These are phyloP conservation scores for Camelina hispida DNA, from an alignment of 345 rosid genomes.

Conservation along the genomic window DNA sequence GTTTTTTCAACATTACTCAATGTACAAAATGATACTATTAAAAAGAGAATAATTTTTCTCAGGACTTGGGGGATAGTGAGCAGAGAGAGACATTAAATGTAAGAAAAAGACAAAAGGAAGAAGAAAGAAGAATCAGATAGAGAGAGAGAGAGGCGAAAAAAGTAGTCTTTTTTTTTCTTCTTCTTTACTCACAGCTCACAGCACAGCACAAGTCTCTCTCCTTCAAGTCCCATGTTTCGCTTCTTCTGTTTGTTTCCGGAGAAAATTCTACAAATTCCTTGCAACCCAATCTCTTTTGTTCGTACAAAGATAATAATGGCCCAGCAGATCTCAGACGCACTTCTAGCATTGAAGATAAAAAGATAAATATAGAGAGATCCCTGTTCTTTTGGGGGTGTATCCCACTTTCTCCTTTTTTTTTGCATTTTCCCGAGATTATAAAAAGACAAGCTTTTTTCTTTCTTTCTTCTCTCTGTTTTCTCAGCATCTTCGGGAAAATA, in stretches of 20 bases:
- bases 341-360: background rate
- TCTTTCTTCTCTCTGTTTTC: constrained; percentile 25
- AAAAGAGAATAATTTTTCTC: constrained; percentile 4
- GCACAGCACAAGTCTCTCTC: background rate
- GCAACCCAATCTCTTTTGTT: constrained; percentile 37
- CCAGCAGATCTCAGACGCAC: constrained; percentile 58
- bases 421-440: constrained; percentile 38
- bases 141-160: constrained; percentile 30
- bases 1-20: background rate
- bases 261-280: constrained; percentile 8
- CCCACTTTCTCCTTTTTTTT: constrained; percentile 28
- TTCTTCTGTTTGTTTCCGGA: constrained; percentile 33
- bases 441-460: background rate
- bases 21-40: constrained; percentile 5
- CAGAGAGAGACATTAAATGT: constrained; percentile 4
- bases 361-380: constrained; percentile 23
- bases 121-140: constrained; percentile 35
- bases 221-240: constrained; percentile 27
- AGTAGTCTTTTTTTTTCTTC: background rate
- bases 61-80: constrained; percentile 12
- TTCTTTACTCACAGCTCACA: background rate
- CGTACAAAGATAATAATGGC: constrained; percentile 49
- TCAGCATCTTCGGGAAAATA: constrained; percentile 30
- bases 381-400: constrained; percentile 32
- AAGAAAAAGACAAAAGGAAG: constrained; percentile 36